Evolutionary conservation across 2,329 filamentous ascomycete genomes (phyloP).

Genomic region (Paraconiothyrium brasiliense): DNA sequence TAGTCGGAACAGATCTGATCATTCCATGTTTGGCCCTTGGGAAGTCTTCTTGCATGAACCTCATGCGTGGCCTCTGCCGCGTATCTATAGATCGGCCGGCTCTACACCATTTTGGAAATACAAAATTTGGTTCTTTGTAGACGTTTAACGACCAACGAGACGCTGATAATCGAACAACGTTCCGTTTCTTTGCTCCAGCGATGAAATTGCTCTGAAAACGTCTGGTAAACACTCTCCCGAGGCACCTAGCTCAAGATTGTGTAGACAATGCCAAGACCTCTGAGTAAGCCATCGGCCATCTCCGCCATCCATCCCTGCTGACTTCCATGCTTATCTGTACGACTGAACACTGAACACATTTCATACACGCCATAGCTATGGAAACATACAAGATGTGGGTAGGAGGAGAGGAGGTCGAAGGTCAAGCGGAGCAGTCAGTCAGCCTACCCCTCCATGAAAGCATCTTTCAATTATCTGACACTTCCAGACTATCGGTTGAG

Average conservation of each 20-base stretch:
- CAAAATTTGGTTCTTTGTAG: too few species aligned
- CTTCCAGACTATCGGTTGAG: slow-evolving; percentile 60
- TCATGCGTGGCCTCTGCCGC: too few species aligned
- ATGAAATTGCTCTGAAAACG: neutral
- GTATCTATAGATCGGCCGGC: too few species aligned
- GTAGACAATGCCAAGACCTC: slow-evolving; percentile 1
- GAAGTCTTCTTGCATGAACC: too few species aligned
- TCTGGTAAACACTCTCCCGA: neutral
- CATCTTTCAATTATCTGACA: slow-evolving; percentile 21
- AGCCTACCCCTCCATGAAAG: slow-evolving; percentile 25
- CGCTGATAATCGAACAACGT: too few species aligned
- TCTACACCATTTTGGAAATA: too few species aligned
- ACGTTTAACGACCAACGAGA: too few species aligned
- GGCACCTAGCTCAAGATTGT: neutral
- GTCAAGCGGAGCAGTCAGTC: slow-evolving; percentile 59
- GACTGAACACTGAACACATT: neutral
- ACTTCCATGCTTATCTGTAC: slow-evolving; percentile 4
- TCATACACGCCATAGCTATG: slow-evolving; percentile 7
- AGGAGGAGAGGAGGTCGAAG: slow-evolving; percentile 52
- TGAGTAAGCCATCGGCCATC: slow-evolving; percentile 10
- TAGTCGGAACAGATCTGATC: neutral
- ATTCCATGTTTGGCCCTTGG: neutral
- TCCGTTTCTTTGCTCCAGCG: too few species aligned
- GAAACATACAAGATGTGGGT: slow-evolving; percentile 52
- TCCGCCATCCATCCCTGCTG: neutral